These are phyloP conservation scores for Ogataea philodendri DNA, from an alignment of 805 yeast genomes.

Conservation along the genomic window DNA sequence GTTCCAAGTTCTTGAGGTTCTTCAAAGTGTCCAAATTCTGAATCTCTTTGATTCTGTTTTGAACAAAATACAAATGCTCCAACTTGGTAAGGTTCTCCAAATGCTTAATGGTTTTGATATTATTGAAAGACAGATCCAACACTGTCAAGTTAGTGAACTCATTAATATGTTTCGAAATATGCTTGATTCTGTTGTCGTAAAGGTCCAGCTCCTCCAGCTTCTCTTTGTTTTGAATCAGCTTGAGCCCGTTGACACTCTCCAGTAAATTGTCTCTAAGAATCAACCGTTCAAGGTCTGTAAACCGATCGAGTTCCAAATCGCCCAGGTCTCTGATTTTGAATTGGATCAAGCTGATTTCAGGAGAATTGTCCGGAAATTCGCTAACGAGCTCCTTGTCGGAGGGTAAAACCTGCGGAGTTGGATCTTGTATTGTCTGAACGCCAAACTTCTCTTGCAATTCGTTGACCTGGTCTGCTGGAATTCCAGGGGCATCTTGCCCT, in stretches of 20 bases:
- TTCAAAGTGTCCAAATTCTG: slow-evolving; percentile 58
- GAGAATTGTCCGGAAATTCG: slow-evolving; percentile 55
- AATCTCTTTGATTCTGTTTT: slow-evolving; percentile 76
- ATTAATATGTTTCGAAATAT: slow-evolving; percentile 69
- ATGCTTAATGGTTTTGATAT: slow-evolving; percentile 81
- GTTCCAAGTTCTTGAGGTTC: slow-evolving; percentile 67
- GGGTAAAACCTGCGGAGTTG: slow-evolving; percentile 52
- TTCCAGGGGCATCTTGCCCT: slow-evolving; percentile 5
- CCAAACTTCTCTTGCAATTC: slow-evolving; percentile 30
- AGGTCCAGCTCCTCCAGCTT: slow-evolving; percentile 76
- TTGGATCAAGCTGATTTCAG: slow-evolving; percentile 64
- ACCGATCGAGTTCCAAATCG: slow-evolving; percentile 56
- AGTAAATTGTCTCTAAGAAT: slow-evolving; percentile 84
- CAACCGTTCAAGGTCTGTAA: slow-evolving; percentile 53
- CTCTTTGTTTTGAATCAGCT: slow-evolving; percentile 48
- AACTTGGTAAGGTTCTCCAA: slow-evolving; percentile 59
- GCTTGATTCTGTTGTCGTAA: slow-evolving; percentile 88
- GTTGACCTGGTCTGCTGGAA: slow-evolving; percentile 7
- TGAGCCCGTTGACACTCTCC: slow-evolving; percentile 69
- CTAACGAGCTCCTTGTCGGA: slow-evolving; percentile 67
- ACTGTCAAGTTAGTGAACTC: slow-evolving; percentile 53
- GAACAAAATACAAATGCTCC: slow-evolving; percentile 78
- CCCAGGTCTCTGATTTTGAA: slow-evolving; percentile 63
- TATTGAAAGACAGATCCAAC: slow-evolving; percentile 87
- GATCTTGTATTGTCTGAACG: slow-evolving; percentile 37